Evolutionary conservation across 257 asterid species (phyloP).

Genomic region (Ballota nigra): DNA sequence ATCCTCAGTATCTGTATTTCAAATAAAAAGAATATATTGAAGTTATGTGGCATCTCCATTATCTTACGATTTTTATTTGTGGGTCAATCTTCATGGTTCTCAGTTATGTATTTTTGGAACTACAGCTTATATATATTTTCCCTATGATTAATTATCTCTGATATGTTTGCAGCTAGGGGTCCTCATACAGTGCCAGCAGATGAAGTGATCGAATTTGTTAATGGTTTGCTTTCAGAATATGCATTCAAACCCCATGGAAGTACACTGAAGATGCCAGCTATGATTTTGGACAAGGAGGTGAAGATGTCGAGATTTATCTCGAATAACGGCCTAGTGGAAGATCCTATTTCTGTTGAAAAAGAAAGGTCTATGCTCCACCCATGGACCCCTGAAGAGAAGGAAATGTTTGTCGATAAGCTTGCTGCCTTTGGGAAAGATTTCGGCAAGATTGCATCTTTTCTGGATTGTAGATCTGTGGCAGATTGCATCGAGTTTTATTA

Average conservation of each 20-base stretch:
- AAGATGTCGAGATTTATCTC: constrained; percentile 63
- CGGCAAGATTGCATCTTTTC: constrained; percentile 70
- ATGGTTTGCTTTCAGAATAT: constrained; percentile 51
- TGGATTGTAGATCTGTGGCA: constrained; percentile 73
- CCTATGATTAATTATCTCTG: not conserved
- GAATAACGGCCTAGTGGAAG: constrained; percentile 73
- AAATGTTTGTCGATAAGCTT: constrained; percentile 68
- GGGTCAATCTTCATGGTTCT: not conserved
- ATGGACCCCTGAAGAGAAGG: constrained; percentile 74
- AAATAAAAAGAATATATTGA: not conserved
- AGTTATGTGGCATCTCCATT: not conserved
- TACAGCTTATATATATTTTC: not conserved
- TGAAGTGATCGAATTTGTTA: constrained; percentile 47
- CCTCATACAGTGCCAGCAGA: constrained; percentile 42
- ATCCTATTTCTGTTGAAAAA: constrained; percentile 73
- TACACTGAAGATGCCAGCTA: constrained; percentile 75
- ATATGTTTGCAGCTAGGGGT: constrained; percentile 57
- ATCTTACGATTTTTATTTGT: not conserved
- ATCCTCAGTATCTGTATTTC: constrained; percentile 43
- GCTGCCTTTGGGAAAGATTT: constrained; percentile 74
- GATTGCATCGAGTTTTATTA: constrained; percentile 93
- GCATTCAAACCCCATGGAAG: constrained; percentile 54
- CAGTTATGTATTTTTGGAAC: not conserved
- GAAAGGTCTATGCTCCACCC: constrained; percentile 69
- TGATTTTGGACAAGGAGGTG: constrained; percentile 65